phyloP scores from a whole-genome alignment of 2,329 filamentous ascomycete genomes.

The Aspergillus japonicus region DNA sequence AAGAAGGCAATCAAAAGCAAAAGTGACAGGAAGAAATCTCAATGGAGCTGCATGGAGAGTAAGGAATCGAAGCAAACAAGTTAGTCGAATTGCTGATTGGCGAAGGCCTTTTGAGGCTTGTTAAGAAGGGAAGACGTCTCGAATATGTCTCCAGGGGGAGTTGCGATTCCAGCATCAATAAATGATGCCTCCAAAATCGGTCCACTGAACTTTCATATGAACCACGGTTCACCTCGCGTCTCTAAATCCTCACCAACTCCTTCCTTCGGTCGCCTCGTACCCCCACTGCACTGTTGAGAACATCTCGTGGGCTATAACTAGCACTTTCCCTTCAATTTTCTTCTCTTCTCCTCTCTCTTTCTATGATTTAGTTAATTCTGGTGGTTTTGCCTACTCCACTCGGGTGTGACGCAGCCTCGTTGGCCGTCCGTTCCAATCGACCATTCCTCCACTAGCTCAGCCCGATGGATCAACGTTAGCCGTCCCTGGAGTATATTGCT shows the following conservation, averaged over 20 bases:
- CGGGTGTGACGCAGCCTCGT: slow-evolving; percentile 4
- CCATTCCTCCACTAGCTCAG: slow-evolving; percentile 2
- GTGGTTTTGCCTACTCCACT: background rate
- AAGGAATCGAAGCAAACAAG: too few relatives aligned
- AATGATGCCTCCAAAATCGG: too few relatives aligned
- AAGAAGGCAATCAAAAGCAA: too few relatives aligned
- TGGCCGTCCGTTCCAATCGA: too few relatives aligned
- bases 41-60: too few relatives aligned
- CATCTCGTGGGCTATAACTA: background rate
- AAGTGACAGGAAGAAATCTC: too few relatives aligned
- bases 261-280: background rate
- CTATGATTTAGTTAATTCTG: background rate
- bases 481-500: slow-evolving; percentile 13
- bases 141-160: too few relatives aligned
- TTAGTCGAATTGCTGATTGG: too few relatives aligned
- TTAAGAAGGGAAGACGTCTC: too few relatives aligned
- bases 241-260: background rate
- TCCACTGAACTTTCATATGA: background rate
- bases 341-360: background rate
- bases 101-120: too few relatives aligned
- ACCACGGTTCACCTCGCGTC: background rate
- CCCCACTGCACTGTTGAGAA: background rate
- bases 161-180: too few relatives aligned
- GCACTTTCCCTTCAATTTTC: background rate
- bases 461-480: slow-evolving; percentile 5